Base-by-base conservation (phyloP, 2,329 filamentous ascomycete species). In the Metarhizium rileyi region DNA sequence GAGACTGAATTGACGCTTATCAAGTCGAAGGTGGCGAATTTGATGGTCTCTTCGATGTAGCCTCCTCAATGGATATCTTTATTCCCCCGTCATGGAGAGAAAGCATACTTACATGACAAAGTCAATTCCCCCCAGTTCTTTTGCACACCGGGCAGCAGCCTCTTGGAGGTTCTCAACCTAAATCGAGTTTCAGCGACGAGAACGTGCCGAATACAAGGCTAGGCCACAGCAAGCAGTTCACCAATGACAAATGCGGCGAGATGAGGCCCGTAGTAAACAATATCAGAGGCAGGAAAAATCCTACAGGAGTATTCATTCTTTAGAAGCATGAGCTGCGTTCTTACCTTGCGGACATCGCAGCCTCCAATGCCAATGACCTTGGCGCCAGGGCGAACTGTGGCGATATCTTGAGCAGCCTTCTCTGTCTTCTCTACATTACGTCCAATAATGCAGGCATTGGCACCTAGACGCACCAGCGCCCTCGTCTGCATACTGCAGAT, bases 401-500 rank as follows among this genome's bases (percentile, higher is more conserved):
- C 86, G 58, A 98, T 91, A 59, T 93, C 88, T 55, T 77, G 78
- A 4, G 93, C 93, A 59, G 81, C 84, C 2, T 70, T 69, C 65
- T 93, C 86, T 0, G 91, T 97, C 75, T 96, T 96, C 58, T 88
- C 82, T 42, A 84, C 79, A 65, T 88, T 95, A 58, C 93, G 85
- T 38, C 93, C 93, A 50, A 97, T 80, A 62, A 98, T 97, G 68
- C 87, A 95, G 46, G 93, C 93, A 60, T 97, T 85, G 42, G 90
- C 91, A 48, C 93, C 93, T 7, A 98, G 81, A 54, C 90, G 80
- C 23, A 98, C 90, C 52, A 98, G 74, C 4, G 93, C 93, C 56
- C 90, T 81, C 28, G 95, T 93, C 72, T 97, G 93, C 49, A 87
- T 90, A 59, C 86, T 93, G 73, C 93, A 96, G 62, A 98, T 97